These are phyloP conservation scores for Tinospora cordifolia DNA, from an alignment of 164 flowering plant genomes.

Conservation along the genomic window DNA sequence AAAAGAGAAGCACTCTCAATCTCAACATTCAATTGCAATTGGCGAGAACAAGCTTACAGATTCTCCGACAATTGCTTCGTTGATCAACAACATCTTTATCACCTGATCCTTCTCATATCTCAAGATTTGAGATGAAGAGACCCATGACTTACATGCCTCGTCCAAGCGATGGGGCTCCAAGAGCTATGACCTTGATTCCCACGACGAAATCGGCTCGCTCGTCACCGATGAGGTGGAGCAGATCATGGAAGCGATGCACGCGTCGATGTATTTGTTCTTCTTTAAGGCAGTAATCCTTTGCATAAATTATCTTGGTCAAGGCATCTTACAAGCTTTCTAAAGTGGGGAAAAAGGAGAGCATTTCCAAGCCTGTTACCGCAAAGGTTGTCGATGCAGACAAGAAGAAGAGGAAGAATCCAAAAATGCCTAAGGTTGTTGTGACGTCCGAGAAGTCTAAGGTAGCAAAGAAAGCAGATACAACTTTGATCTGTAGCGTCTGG, in stretches of 20 bases:
- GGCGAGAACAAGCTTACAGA: constrained; percentile 12
- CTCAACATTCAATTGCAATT: not conserved
- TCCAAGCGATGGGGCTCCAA: constrained; percentile 78
- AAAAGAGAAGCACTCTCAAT: not conserved
- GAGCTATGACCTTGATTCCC: constrained; percentile 71
- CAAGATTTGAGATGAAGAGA: constrained; percentile 24
- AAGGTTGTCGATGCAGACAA: too few relatives aligned
- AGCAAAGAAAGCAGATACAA: too few relatives aligned
- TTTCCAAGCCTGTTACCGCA: too few relatives aligned
- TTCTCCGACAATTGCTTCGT: constrained; percentile 8
- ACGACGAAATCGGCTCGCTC: constrained; percentile 77
- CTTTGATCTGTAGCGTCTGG: too few relatives aligned
- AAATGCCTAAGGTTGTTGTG: too few relatives aligned
- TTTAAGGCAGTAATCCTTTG: too few relatives aligned
- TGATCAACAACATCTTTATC: constrained; percentile 1
- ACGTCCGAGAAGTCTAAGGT: too few relatives aligned
- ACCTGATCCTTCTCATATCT: constrained; percentile 19
- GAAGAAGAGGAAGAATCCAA: too few relatives aligned
- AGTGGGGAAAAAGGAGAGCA: too few relatives aligned
- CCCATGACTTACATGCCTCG: constrained; percentile 88
- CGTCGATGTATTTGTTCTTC: constrained; percentile 48
- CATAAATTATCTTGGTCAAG: too few relatives aligned
- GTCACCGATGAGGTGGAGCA: constrained; percentile 83
- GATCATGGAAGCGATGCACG: constrained; percentile 59
- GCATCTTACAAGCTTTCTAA: too few relatives aligned